Conservation (phyloP, 306 rosid genomes). For the Lotus japonicus region DNA sequence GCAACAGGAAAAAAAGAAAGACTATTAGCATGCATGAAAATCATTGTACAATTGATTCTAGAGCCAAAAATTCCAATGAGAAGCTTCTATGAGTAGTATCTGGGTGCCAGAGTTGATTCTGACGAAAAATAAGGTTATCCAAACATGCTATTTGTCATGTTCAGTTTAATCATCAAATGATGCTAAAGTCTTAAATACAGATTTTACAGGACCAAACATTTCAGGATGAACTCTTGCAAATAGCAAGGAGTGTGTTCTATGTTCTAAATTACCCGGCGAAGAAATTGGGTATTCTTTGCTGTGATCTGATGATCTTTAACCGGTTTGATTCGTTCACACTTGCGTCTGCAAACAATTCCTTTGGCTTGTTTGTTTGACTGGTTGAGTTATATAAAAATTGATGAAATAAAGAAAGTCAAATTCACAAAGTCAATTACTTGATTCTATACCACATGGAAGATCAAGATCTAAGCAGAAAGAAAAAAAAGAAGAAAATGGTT, state of each 20-base stretch:
- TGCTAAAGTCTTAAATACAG: not conserved
- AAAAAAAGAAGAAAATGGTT: no score
- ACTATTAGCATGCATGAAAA: no score
- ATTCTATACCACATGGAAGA: not conserved
- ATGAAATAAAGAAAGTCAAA: not conserved
- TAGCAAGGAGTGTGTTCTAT: not conserved
- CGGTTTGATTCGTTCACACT: not conserved
- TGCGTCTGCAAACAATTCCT: not conserved
- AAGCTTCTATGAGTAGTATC: not conserved
- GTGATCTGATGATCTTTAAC: not conserved
- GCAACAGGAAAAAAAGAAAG: not conserved
- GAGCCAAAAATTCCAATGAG: not conserved
- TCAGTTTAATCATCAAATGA: no score
- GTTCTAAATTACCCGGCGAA: not conserved
- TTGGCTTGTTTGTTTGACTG: conserved; percentile 11
- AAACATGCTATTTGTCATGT: no score
- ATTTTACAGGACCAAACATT: not conserved
- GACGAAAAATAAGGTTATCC: no score
- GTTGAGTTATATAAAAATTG: not conserved
- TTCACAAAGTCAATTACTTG: not conserved
- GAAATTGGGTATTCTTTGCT: not conserved
- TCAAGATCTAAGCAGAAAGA: not conserved
- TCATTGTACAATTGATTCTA: no score
- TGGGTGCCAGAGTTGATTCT: no score
- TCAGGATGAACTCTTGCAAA: not conserved